These are phyloP conservation scores for Musa balbisiana DNA, from an alignment of 202 grass and related monocot species.

Conservation along the genomic window DNA sequence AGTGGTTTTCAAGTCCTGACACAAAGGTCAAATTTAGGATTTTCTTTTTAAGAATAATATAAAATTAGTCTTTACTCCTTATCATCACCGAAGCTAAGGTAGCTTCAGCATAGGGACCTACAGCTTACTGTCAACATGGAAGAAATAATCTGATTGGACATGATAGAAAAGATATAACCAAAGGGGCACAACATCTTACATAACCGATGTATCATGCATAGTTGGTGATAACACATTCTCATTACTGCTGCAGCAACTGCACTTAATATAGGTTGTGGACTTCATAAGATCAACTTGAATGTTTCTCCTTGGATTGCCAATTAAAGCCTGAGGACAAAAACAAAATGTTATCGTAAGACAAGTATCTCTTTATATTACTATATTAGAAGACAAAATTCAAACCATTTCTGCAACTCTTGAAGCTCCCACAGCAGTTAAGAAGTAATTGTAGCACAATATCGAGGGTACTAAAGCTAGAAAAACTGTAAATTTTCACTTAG, in stretches of 20 bases:
- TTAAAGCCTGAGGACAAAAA: slow-evolving; percentile 47
- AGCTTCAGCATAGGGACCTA: neutral
- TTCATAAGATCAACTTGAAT: slow-evolving; percentile 85
- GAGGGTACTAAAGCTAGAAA: neutral
- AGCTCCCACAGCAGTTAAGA: neutral
- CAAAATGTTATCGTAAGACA: neutral
- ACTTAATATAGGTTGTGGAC: slow-evolving; percentile 42
- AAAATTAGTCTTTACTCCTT: neutral
- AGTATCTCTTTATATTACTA: neutral
- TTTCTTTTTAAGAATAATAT: neutral
- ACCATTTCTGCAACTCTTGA: neutral
- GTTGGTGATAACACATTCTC: slow-evolving; percentile 39
- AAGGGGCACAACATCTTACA: slow-evolving; percentile 35
- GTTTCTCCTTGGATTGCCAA: slow-evolving; percentile 75
- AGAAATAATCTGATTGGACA: neutral
- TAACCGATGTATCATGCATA: slow-evolving; percentile 82
- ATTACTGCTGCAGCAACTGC: slow-evolving; percentile 58
- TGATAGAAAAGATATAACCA: neutral
- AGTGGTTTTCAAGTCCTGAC: too few species aligned
- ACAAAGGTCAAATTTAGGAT: too few species aligned
- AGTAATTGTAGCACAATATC: neutral
- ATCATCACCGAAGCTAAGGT: neutral
- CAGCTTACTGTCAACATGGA: neutral
- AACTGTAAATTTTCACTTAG: neutral
- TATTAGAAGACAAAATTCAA: neutral